Base-by-base conservation (phyloP, 345 rosid genomes). In the Camelina hispida region DNA sequence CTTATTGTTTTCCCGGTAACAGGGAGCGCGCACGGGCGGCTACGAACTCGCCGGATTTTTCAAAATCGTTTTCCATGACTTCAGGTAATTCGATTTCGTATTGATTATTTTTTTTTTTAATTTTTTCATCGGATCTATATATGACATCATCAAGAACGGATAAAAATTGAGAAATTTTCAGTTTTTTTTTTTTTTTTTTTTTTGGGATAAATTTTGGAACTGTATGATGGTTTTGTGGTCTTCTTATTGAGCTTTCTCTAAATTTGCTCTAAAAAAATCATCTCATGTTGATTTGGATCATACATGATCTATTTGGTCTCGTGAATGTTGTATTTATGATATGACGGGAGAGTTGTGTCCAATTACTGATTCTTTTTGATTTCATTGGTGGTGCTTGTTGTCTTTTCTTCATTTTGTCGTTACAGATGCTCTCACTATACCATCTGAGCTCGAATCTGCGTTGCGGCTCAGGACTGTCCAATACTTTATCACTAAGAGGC, bases 381-480 rank as follows among this genome's bases (percentile, higher is more conserved):
- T 52, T 50, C 67, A 60, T 11, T 18, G 16, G 6, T 37, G 50
- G 6, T 37, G 50, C 11, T 22, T 61, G 48, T 20, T 59, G 5
- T 34, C 13, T 58, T 4, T 58, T 60, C 17, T 61, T 38, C 66
- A 30, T 62, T 22, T 9, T n/a, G n/a, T 62, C 53, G 23, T 43
- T 15, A 50, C 84, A 88, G 93, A 89, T 73, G 82, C 83, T 5
- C 71, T 80, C 66, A 78, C 80, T 51, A 83, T 86, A 80, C 93
- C 89, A 3, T 83, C 87, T 20, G 97, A 91, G 81, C 92, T 91
- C 7, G 97, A 94, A 79, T 82, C 92, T 42, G 95, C 91, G 66
- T 77, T 91, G 84, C 90, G 84, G 72, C 78, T 88, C 82, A 94
- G 79, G 90, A 88, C 86, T 16, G 82, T 85, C 9, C 90, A 79